Percentiles rank a stretch among this genome's conserved stretches.
Conservation (phyloP, 169 alveolate species). For the Eimeria sp. region DNA sequence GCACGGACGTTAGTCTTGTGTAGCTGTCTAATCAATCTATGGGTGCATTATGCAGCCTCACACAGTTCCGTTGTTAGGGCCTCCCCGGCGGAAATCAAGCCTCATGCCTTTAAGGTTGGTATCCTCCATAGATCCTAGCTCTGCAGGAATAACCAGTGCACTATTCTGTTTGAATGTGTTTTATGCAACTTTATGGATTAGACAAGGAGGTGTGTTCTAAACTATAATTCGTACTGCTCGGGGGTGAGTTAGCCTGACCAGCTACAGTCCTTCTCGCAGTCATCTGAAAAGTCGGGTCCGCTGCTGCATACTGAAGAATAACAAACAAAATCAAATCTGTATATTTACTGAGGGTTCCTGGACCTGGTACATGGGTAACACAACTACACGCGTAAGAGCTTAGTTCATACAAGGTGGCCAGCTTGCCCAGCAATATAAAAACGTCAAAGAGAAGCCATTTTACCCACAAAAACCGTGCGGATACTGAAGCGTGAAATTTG, state of each 20-base stretch:
- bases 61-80: conserved; percentile 49
- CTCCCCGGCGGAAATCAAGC: conserved; percentile 63
- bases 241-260: conserved; percentile 38
- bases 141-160: background rate
- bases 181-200: background rate
- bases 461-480: background rate
- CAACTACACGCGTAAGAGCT: background rate
- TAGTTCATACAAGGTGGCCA: background rate
- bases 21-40: background rate
- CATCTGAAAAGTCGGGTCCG: conserved; percentile 39
- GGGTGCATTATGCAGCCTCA: conserved; percentile 9
- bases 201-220: background rate
- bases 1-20: background rate
- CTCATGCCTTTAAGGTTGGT: conserved; percentile 48
- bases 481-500: background rate
- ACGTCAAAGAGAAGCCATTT: background rate
- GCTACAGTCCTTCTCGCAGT: conserved; percentile 63
- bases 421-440: background rate
- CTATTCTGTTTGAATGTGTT: background rate
- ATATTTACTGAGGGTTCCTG: no score
- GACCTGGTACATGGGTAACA: no score
- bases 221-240: conserved; percentile 10
- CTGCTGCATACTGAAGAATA: conserved; percentile 18
- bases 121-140: conserved; percentile 41
- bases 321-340: background rate